phyloP scores from a whole-genome alignment of 345 rosid species.

The Eutrema yunnanense region DNA sequence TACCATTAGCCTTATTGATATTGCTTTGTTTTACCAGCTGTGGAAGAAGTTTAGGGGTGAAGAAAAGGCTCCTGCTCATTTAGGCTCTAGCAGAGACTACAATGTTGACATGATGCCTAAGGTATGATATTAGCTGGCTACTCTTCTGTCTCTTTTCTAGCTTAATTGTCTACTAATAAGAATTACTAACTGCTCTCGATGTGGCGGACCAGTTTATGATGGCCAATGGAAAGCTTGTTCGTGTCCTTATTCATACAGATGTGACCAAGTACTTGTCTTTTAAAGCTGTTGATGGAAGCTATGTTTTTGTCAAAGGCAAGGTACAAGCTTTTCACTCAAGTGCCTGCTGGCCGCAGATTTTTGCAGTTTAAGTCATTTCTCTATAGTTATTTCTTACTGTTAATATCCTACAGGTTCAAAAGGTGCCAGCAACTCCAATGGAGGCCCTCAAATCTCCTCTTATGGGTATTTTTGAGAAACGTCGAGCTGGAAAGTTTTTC shows the following conservation, averaged over 20 bases:
- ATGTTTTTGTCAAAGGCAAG: slow-evolving; percentile 87
- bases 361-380: not conserved
- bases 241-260: slow-evolving; percentile 93
- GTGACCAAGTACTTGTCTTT: slow-evolving; percentile 89
- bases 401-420: slow-evolving; percentile 58
- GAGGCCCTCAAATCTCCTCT: slow-evolving; percentile 95
- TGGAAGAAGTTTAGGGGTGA: slow-evolving; percentile 91
- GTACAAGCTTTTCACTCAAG: slow-evolving; percentile 33
- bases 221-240: slow-evolving; percentile 98
- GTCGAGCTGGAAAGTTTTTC: slow-evolving; percentile 92
- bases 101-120: slow-evolving; percentile 99
- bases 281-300: slow-evolving; percentile 98
- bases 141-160: not conserved
- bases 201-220: slow-evolving; percentile 66
- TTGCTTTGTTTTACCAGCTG: slow-evolving; percentile 45
- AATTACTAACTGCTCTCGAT: not conserved
- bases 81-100: slow-evolving; percentile 95
- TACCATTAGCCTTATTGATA: not conserved
- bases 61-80: slow-evolving; percentile 83
- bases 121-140: slow-evolving; percentile 35
- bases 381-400: not conserved
- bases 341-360: not conserved
- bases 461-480: slow-evolving; percentile 98
- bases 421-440: slow-evolving; percentile 94
- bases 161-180: not conserved